Conservation (phyloP, 2,329 filamentous ascomycete genomes). For the Lecanicillium sp. region DNA sequence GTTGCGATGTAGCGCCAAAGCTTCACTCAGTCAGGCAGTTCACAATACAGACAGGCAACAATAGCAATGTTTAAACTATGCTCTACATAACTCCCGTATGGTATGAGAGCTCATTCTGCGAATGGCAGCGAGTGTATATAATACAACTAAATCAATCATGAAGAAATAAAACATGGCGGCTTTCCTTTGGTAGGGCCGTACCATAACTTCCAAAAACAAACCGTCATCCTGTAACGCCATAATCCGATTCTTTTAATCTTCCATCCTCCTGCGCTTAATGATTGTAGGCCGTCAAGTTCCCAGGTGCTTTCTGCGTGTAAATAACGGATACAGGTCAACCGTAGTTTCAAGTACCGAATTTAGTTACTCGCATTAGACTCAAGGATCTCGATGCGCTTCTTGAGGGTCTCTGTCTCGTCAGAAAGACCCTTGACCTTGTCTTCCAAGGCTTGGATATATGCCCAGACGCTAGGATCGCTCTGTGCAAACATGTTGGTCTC, state of each 20-base stretch:
- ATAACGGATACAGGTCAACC: background rate
- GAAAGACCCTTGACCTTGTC: slow-evolving; percentile 37
- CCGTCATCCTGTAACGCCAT: slow-evolving; percentile 11
- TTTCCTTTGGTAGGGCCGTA: background rate
- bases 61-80: background rate
- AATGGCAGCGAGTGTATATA: background rate
- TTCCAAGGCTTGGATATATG: slow-evolving; percentile 66
- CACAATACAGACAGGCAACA: too few species aligned
- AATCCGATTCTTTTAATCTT: slow-evolving; percentile 9
- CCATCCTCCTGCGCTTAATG: background rate
- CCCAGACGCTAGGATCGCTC: slow-evolving; percentile 59
- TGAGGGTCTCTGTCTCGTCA: slow-evolving; percentile 29
- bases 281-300: background rate
- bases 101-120: background rate
- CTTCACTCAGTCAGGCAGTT: too few species aligned
- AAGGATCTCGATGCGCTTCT: slow-evolving; percentile 28
- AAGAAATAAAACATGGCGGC: background rate
- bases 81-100: background rate
- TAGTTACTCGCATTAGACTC: slow-evolving; percentile 17
- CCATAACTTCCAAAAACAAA: slow-evolving; percentile 5
- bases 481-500: slow-evolving; percentile 62
- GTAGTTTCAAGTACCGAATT: background rate
- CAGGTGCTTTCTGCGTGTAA: background rate
- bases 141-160: slow-evolving; percentile 1
- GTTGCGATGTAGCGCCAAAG: too few species aligned